Evolutionary conservation across 2,329 filamentous ascomycete species (phyloP).

Genomic region (Colletotrichum karsti): DNA sequence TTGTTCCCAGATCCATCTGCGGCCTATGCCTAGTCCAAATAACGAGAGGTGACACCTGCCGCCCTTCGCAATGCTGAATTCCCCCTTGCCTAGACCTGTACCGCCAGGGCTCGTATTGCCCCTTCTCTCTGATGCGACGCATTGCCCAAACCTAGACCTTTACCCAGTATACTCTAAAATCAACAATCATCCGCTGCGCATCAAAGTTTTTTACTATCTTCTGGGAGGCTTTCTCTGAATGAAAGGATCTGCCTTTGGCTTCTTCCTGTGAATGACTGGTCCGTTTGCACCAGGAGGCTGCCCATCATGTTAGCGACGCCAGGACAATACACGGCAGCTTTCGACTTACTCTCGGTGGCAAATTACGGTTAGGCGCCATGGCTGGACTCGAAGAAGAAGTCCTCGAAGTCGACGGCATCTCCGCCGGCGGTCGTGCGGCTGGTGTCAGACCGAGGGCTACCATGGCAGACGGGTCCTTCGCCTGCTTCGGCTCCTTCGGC

Average conservation of each 20-base stretch:
- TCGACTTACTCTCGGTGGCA: conserved; percentile 18
- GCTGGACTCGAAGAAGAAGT: conserved; percentile 13
- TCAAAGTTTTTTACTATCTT: conserved; percentile 19
- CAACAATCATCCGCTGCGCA: conserved; percentile 14
- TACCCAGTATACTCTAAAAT: conserved; percentile 20
- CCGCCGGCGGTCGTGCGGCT: conserved; percentile 50
- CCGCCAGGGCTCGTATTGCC: conserved; percentile 21
- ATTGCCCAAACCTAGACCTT: neutral
- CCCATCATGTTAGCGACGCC: neutral
- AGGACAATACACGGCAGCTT: neutral
- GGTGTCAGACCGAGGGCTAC: conserved; percentile 58
- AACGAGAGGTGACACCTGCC: neutral
- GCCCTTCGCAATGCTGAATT: conserved; percentile 6
- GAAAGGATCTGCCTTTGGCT: conserved; percentile 52
- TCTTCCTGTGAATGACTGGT: conserved; percentile 43
- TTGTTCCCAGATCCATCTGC: neutral
- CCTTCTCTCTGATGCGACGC: conserved; percentile 16
- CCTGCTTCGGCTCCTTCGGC: conserved; percentile 33
- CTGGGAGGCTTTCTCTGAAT: conserved; percentile 46
- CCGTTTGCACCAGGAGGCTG: conserved; percentile 20
- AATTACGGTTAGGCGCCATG: conserved; percentile 1
- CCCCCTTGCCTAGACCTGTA: conserved; percentile 20
- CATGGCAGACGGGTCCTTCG: conserved; percentile 60
- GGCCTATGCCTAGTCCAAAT: conserved; percentile 16
- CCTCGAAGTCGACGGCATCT: conserved; percentile 21